A percentile compares a stretch with the other conserved stretches of the same genome.
Conservation (phyloP, 2,329 filamentous ascomycete genomes). For the Sclerotiophoma versabilis region DNA sequence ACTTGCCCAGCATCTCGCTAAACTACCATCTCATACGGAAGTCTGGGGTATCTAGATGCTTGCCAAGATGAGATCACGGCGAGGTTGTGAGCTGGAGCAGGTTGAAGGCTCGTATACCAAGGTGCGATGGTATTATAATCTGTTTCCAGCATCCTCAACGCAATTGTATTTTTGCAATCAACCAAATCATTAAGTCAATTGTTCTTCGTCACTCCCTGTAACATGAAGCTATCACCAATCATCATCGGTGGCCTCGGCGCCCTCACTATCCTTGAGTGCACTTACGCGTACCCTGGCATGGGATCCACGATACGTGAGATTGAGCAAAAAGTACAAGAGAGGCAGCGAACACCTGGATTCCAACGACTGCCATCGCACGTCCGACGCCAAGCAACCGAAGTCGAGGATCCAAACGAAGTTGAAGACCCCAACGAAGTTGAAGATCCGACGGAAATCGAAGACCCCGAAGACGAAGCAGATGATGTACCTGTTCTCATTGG, state of each 20-base stretch:
- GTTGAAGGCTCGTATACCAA: not conserved
- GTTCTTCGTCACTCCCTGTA: not conserved
- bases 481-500: conserved; percentile 30
- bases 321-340: conserved; percentile 2
- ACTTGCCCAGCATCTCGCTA: not conserved
- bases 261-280: conserved; percentile 22
- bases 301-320: conserved; percentile 15
- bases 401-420: not conserved
- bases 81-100: conserved; percentile 9
- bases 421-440: not conserved
- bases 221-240: conserved; percentile 28
- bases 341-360: not conserved
- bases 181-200: not conserved
- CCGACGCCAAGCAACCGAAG: not conserved
- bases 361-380: not conserved
- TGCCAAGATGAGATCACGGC: conserved; percentile 2
- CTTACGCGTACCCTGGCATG: conserved; percentile 27
- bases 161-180: not conserved
- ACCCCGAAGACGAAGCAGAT: conserved; percentile 19
- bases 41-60: conserved; percentile 6
- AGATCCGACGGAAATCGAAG: not conserved
- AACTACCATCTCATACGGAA: not conserved
- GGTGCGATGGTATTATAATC: not conserved
- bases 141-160: not conserved
- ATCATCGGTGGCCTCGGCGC: conserved; percentile 19